These are phyloP conservation scores for Trichoderma cornu-damae DNA, from an alignment of 2,329 filamentous ascomycete genomes.

Conservation along the genomic window DNA sequence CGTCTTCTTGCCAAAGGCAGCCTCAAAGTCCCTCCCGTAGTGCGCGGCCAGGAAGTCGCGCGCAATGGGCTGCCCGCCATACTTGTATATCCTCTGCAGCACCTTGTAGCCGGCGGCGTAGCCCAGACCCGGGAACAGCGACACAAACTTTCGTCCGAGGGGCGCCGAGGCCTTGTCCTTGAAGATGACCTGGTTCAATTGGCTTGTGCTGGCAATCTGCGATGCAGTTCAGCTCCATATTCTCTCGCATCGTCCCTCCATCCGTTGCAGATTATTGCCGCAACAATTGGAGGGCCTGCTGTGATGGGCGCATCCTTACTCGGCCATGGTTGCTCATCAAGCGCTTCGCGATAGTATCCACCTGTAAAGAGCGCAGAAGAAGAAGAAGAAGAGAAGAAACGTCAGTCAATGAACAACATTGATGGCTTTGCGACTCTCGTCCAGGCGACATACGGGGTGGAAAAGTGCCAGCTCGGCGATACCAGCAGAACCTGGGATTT, in stretches of 20 bases:
- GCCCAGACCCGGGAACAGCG: conserved; percentile 91
- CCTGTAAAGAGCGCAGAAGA: conserved; percentile 43
- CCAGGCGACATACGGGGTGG: conserved; percentile 62
- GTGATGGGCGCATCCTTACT: conserved; percentile 48
- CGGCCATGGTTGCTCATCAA: conserved; percentile 93
- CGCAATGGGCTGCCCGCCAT: conserved; percentile 92
- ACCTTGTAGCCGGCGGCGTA: conserved; percentile 98
- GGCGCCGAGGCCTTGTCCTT: conserved; percentile 75
- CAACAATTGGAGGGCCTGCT: neutral
- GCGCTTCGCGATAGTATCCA: conserved; percentile 97
- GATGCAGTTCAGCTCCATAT: conserved; percentile 21
- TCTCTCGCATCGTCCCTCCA: neutral
- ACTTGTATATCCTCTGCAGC: conserved; percentile 96
- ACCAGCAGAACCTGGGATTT: conserved; percentile 69
- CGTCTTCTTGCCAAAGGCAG: conserved; percentile 88
- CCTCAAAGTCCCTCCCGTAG: conserved; percentile 79
- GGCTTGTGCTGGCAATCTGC: conserved; percentile 39
- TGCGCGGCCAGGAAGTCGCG: conserved; percentile 80
- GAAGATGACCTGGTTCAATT: conserved; percentile 91
- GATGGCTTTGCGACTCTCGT: neutral
- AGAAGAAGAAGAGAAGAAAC: neutral
- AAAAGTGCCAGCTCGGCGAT: conserved; percentile 91
- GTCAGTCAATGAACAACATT: conserved; percentile 1
- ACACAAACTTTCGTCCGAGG: conserved; percentile 74
- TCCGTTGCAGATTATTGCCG: neutral